A percentile compares a stretch with the other conserved stretches of the same genome.
These are phyloP conservation scores for Debaryomyces robertsiae DNA, from an alignment of 1,139 yeast species.

Conservation along the genomic window DNA sequence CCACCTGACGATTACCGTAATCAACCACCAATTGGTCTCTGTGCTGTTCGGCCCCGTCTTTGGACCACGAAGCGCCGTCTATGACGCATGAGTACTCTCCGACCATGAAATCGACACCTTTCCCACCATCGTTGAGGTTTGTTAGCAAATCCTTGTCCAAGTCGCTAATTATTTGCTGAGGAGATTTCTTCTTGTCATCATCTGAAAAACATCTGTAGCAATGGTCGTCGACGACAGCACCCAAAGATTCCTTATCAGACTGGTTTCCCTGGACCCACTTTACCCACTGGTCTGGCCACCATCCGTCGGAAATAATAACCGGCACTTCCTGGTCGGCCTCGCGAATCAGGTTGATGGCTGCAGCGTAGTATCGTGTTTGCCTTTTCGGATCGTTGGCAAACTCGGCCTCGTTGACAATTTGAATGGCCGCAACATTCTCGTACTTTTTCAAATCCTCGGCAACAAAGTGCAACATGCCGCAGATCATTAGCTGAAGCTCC, in stretches of 20 bases:
- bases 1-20: constrained; percentile 46
- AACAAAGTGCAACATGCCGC: constrained; percentile 58
- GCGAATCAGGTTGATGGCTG: constrained; percentile 66
- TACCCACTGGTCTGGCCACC: constrained; percentile 87
- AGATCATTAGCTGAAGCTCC: constrained; percentile 46
- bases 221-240: constrained; percentile 81
- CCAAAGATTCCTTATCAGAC: constrained; percentile 43
- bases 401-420: constrained; percentile 82
- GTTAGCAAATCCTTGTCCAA: constrained; percentile 55
- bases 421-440: constrained; percentile 80
- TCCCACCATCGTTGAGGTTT: constrained; percentile 47
- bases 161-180: constrained; percentile 63
- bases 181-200: constrained; percentile 64
- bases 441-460: constrained; percentile 57
- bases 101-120: constrained; percentile 69
- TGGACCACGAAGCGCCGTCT: constrained; percentile 74
- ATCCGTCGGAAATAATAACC: constrained; percentile 84
- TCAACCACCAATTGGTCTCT: constrained; percentile 38
- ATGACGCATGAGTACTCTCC: constrained; percentile 93
- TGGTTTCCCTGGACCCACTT: constrained; percentile 58
- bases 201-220: constrained; percentile 85
- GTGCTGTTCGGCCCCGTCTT: constrained; percentile 47
- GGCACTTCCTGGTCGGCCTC: constrained; percentile 60
- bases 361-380: constrained; percentile 66
- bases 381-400: constrained; percentile 54